Base-by-base conservation (phyloP, 164 flowering plant species). In the Protea cynaroides region DNA sequence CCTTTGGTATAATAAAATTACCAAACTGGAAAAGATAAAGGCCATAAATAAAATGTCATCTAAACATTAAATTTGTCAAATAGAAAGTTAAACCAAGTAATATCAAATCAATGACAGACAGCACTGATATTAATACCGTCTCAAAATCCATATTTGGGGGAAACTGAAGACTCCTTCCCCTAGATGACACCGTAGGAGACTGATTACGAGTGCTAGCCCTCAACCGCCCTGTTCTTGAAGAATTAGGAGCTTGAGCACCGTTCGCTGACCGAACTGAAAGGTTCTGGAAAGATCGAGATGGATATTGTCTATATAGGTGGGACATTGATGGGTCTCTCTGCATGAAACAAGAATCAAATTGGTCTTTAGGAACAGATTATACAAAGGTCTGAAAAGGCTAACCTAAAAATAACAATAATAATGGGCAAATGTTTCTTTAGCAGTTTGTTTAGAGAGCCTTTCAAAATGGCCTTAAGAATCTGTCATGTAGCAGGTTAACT, bases 71-170 rank as follows among this genome's bases (percentile, higher is more conserved):
- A 19, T 18, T 22, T 18, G 43, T 7, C 15, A 24, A 29, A 13
- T 17, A 11, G 50, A 50, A 60, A 36, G n/a, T 22, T 17, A 29
- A 9, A 19, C 3, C 25, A 69, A 29, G 43, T 36, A 55, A 19
- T 47, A 4, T 7, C 15, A 68, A 40, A 25, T 43, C 47, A 1
- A 29, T 55, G 43, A 58, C 12, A 56, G 29, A 43, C 1, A 53
- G 13, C 25, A 44, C 25, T 61, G 55, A 50, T 11, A 47, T 25
- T 37, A 38, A 68, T 89, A 93, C 98, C 92, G 65, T 82, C 54
- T 93, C 96, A 54, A 86, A 19, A 77, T 81, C 85, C 96, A 91
- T 86, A 69, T 72, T 66, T 23, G 79, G 17, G 47, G 95, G 97
- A 76, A 91, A 91, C 29, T 53, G 68, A 7, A 76, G 17, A 64